phyloP scores from a whole-genome alignment of 352 stramenopile genomes.

The Pythium guiyangense region DNA sequence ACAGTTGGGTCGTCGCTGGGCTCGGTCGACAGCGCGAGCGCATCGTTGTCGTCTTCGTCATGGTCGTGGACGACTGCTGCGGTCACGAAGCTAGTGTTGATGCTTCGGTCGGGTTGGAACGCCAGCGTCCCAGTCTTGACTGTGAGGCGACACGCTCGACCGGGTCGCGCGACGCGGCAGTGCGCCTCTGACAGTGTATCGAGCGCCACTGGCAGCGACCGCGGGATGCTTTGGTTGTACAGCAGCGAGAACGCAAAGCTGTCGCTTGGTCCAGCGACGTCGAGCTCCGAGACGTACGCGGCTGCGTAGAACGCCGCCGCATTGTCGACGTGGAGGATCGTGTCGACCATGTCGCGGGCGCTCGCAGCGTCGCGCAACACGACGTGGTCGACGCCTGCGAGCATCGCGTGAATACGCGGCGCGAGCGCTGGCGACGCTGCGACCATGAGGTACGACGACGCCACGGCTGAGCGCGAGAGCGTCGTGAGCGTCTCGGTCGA shows the following conservation, averaged over 20 bases:
- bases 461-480: conserved; percentile 27
- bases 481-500: conserved; percentile 46
- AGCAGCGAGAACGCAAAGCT: conserved; percentile 40
- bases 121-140: conserved; percentile 53
- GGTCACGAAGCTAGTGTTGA: neutral
- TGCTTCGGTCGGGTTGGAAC: neutral
- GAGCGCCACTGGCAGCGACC: conserved; percentile 52
- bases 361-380: conserved; percentile 16
- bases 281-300: conserved; percentile 33
- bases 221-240: conserved; percentile 65
- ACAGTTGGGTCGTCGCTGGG: neutral
- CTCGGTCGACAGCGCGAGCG: neutral
- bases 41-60: neutral
- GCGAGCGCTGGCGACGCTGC: conserved; percentile 21
- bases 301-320: conserved; percentile 50
- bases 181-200: conserved; percentile 58
- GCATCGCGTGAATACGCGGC: conserved; percentile 21
- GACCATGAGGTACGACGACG: conserved; percentile 38
- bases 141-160: conserved; percentile 27
- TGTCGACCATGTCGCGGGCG: conserved; percentile 29
- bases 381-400: conserved; percentile 24
- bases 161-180: conserved; percentile 20
- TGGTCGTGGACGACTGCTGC: no score
- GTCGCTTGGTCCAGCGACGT: conserved; percentile 7
- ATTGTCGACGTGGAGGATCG: conserved; percentile 28